Base-by-base conservation (phyloP, 768 basidiomycete genomes). In the Lactarius sanguifluus region DNA sequence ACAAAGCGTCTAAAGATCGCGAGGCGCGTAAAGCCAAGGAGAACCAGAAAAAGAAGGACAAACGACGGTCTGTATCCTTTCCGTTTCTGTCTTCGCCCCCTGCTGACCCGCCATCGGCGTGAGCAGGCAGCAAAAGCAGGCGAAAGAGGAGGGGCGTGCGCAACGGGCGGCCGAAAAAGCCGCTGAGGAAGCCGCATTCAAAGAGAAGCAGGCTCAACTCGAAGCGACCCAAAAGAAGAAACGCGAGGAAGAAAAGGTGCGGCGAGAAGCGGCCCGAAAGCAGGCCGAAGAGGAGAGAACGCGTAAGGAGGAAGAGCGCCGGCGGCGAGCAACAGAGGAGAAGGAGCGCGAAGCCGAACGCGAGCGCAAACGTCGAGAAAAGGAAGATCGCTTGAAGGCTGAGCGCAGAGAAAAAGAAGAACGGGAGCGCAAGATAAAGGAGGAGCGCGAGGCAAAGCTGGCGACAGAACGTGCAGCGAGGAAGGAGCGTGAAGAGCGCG, bases 31-130 rank as follows among this genome's bases (percentile, higher is more conserved):
- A 86, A 78, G 92, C 93, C 76, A 91, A 91, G 75, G 91, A 88
- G 69, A 92, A 94, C 79, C 95, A 97, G 85, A 96, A 96, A 85
- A 98, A 97, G 85, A 99, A 98, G 83, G 97, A 98, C 78, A 98
- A 98, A 82, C 95, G 94, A 85, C 88, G 81, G 95, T 96, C 71
- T 62, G 81, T 74, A 30, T 9, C 28, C 63, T 34, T 8, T 65
- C 41, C 59, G 36, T 58, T 52, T 52, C 69, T 23, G 68, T 59
- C 59, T 8, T 56, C n/a, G 18, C 8, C 68, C 16, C 57, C 68
- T 64, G 61, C 56, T 69, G 54, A 28, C 32, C 32, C 38, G 30
- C 61, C 23, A 50, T 54, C n/a, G 16, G 30, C 38, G 8, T 13
- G 16, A 62, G 30, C 71, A 98, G 96, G 79, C 86, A 85, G 76